phyloP scores from a whole-genome alignment of 2,329 filamentous ascomycete species.

The Alternaria sp. region DNA sequence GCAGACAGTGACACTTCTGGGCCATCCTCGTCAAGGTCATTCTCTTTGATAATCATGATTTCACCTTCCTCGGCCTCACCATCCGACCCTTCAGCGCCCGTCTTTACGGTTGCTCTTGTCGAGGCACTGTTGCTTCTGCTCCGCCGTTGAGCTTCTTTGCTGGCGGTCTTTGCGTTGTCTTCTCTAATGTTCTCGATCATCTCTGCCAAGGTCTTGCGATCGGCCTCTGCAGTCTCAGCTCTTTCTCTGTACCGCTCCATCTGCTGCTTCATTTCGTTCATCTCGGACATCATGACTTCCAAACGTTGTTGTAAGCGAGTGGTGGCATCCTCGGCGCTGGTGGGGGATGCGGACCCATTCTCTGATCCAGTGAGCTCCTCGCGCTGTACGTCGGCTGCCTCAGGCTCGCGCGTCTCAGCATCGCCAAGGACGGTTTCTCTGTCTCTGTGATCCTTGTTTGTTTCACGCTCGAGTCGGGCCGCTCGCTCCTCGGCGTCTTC shows the following conservation, averaged over 20 bases:
- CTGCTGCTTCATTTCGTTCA: slow-evolving; percentile 80
- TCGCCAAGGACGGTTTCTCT: slow-evolving; percentile 42
- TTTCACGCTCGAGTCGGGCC: slow-evolving; percentile 71
- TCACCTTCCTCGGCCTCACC: slow-evolving; percentile 46
- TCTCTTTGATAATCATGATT: slow-evolving; percentile 50
- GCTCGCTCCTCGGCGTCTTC: slow-evolving; percentile 85
- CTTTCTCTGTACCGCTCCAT: slow-evolving; percentile 79
- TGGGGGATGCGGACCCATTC: slow-evolving; percentile 35
- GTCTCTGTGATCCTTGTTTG: slow-evolving; percentile 52
- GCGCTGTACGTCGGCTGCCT: slow-evolving; percentile 21
- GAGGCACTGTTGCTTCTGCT: slow-evolving; percentile 37
- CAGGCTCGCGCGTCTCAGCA: slow-evolving; percentile 29
- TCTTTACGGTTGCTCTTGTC: slow-evolving; percentile 16
- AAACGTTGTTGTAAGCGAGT: slow-evolving; percentile 72
- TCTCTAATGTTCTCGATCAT: slow-evolving; percentile 85
- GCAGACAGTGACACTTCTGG: slow-evolving; percentile 30
- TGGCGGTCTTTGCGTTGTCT: slow-evolving; percentile 64
- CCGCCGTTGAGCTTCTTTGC: slow-evolving; percentile 40
- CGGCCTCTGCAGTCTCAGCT: slow-evolving; percentile 81
- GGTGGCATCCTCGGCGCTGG: slow-evolving; percentile 49
- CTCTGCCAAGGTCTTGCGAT: slow-evolving; percentile 80
- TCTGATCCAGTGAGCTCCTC: slow-evolving; percentile 28
- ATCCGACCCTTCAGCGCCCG: slow-evolving; percentile 29
- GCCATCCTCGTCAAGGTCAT: slow-evolving; percentile 39
- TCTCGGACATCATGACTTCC: slow-evolving; percentile 78